phyloP scores from a whole-genome alignment of 768 basidiomycete species.

The Suillus fuscotomentosus region DNA sequence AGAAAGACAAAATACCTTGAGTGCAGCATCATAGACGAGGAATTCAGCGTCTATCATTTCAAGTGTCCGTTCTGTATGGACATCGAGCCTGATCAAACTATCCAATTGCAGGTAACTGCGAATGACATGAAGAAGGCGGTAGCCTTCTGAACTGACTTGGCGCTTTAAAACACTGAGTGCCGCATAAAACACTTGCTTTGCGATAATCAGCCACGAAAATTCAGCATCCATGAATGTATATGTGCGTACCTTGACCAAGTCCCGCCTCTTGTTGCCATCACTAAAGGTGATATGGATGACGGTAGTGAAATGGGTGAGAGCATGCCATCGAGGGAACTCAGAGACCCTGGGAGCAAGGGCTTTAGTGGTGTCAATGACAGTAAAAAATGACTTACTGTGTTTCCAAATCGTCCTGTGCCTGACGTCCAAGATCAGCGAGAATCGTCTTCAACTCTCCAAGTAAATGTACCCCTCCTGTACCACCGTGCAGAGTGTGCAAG shows the following conservation, averaged over 20 bases:
- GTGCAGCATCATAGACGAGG: conserved; percentile 11
- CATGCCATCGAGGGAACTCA: conserved; percentile 32
- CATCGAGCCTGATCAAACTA: conserved; percentile 26
- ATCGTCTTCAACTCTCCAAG: conserved; percentile 21
- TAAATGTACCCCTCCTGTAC: conserved; percentile 32
- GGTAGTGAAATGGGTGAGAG: conserved; percentile 30
- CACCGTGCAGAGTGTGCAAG: conserved; percentile 34
- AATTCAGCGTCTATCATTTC: conserved; percentile 16
- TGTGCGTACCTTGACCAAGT: conserved; percentile 31
- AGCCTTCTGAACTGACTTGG: conserved; percentile 14
- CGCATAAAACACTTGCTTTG: neutral
- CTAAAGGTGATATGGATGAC: conserved; percentile 28
- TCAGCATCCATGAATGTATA: too few relatives aligned
- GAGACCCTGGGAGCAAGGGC: conserved; percentile 19
- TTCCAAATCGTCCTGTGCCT: neutral
- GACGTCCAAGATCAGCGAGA: conserved; percentile 11
- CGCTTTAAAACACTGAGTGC: neutral
- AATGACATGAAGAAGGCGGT: conserved; percentile 26
- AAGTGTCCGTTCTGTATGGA: conserved; percentile 31
- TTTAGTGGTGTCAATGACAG: too few relatives aligned
- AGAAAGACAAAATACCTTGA: conserved; percentile 20
- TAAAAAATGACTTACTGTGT: neutral
- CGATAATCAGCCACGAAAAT: neutral
- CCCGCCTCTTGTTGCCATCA: conserved; percentile 36
- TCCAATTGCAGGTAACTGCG: conserved; percentile 31